Evolutionary conservation across 2,329 filamentous ascomycete genomes (phyloP).

Genomic region (Decorospora gaudefroyi): DNA sequence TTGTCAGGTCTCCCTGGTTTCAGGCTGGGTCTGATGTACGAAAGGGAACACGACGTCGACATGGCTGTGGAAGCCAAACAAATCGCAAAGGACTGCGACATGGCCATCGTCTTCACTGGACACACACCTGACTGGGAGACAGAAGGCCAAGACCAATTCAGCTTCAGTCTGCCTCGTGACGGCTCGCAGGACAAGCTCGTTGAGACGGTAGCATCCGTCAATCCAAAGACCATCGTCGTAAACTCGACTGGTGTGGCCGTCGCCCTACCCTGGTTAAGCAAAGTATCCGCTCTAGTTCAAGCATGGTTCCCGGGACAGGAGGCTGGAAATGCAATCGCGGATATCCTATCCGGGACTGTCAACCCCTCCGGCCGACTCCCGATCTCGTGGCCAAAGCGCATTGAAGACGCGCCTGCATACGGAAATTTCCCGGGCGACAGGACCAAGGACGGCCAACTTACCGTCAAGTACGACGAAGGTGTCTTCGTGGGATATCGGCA

Average conservation of each 20-base stretch:
- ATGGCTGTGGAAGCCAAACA: conserved; percentile 32
- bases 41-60: conserved; percentile 38
- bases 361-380: conserved; percentile 49
- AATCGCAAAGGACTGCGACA: conserved; percentile 34
- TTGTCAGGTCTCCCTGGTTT: conserved; percentile 40
- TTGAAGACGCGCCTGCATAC: conserved; percentile 44
- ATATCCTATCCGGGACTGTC: conserved; percentile 48
- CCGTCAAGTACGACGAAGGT: conserved; percentile 60
- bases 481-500: conserved; percentile 61
- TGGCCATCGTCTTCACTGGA: conserved; percentile 43
- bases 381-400: conserved; percentile 47
- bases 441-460: conserved; percentile 60
- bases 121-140: conserved; percentile 46
- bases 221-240: conserved; percentile 72
- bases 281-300: conserved; percentile 47
- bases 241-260: conserved; percentile 78
- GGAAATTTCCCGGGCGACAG: conserved; percentile 48
- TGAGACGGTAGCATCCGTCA: conserved; percentile 65
- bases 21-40: conserved; percentile 43
- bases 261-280: conserved; percentile 68
- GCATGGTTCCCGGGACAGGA: conserved; percentile 53
- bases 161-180: conserved; percentile 58
- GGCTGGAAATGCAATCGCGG: conserved; percentile 50
- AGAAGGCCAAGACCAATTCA: conserved; percentile 67
- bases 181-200: conserved; percentile 67